Conservation (phyloP, 805 yeast genomes). For the Hanseniaspora thailandica region DNA sequence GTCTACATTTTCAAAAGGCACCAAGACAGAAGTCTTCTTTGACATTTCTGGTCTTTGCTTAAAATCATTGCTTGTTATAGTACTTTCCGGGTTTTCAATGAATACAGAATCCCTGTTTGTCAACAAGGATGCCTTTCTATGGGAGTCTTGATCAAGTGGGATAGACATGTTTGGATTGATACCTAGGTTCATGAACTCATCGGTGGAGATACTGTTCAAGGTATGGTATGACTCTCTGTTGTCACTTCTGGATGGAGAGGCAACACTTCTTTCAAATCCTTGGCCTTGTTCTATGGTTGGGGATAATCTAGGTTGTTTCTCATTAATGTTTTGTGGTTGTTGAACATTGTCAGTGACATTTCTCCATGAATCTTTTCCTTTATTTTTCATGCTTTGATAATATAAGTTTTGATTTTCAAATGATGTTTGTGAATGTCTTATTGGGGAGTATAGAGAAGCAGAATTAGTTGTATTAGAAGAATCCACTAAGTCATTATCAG, state of each 20-base stretch:
- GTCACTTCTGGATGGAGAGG: conserved; percentile 8
- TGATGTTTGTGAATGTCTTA: conserved; percentile 13
- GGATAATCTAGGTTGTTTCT: conserved; percentile 1
- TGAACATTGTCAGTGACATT: conserved; percentile 21
- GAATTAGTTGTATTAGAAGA: conserved; percentile 23
- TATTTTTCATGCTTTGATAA: conserved; percentile 27
- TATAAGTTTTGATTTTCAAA: conserved; percentile 23
- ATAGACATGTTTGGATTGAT: conserved; percentile 31
- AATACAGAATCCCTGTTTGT: conserved; percentile 35
- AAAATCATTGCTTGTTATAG: not conserved
- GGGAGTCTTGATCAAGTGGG: conserved; percentile 48
- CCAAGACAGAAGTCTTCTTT: conserved; percentile 3
- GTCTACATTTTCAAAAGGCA: conserved; percentile 13
- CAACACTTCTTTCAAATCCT: conserved; percentile 29
- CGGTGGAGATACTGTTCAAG: conserved; percentile 73
- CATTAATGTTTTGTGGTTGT: not conserved
- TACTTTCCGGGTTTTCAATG: conserved; percentile 16
- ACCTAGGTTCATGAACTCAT: conserved; percentile 59
- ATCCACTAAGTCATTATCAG: conserved; percentile 13
- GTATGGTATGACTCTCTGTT: conserved; percentile 59
- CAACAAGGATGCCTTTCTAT: conserved; percentile 31
- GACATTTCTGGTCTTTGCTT: conserved; percentile 4
- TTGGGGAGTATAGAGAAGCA: conserved; percentile 22
- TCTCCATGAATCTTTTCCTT: conserved; percentile 50
- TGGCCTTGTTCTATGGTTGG: conserved; percentile 22